These are phyloP conservation scores for Alternaria brassicicola DNA, from an alignment of 2,329 filamentous ascomycete genomes.

Conservation along the genomic window DNA sequence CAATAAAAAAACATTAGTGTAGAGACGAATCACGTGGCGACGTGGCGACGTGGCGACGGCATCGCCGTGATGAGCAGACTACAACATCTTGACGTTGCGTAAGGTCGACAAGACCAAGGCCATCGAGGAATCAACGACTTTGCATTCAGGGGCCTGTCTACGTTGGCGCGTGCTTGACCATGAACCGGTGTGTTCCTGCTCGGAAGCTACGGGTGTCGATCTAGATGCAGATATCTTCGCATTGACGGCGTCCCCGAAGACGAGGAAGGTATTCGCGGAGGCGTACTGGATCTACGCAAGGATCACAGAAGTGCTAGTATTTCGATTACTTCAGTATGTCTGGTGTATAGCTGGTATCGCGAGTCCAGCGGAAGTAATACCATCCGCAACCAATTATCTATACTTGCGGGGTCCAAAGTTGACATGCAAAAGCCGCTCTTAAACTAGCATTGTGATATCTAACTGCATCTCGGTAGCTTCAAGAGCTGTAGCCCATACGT, in stretches of 20 bases:
- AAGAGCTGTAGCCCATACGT: not conserved
- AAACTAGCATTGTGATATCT: no score
- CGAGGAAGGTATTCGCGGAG: not conserved
- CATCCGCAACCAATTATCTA: not conserved
- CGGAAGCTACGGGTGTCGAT: not conserved
- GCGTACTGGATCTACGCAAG: slow-evolving; percentile 3
- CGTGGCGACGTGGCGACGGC: slow-evolving; percentile 9
- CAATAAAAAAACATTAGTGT: not conserved
- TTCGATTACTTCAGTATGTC: not conserved
- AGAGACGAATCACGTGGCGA: slow-evolving; percentile 1
- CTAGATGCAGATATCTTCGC: slow-evolving; percentile 2
- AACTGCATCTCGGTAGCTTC: not conserved
- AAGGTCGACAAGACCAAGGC: not conserved
- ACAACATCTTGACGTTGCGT: not conserved
- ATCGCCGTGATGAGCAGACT: slow-evolving; percentile 4
- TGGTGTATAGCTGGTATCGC: not conserved
- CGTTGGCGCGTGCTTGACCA: not conserved
- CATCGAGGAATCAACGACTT: not conserved
- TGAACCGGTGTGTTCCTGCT: not conserved
- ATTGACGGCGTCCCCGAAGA: slow-evolving; percentile 1
- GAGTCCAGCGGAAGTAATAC: not conserved
- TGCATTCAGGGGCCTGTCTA: not conserved
- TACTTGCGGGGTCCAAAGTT: no score
- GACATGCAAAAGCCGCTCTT: no score
- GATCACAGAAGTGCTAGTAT: not conserved